phyloP scores from a whole-genome alignment of 352 stramenopile genomes.

The Peronospora destructor region DNA sequence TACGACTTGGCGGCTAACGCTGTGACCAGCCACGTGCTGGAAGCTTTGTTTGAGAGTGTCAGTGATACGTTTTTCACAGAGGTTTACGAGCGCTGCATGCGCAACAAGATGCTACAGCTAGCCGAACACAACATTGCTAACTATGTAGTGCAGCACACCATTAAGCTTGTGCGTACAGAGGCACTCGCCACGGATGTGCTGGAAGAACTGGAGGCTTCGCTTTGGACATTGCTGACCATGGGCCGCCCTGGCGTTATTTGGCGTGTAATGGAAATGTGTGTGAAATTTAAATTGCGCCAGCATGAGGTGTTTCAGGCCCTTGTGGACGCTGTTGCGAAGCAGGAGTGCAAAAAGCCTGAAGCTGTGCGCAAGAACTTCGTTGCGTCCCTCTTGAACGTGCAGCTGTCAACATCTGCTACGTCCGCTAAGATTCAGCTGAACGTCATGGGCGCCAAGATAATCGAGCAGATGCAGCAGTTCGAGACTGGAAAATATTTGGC shows the following conservation, averaged over 20 bases:
- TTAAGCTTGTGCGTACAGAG: slow-evolving; percentile 42
- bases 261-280: slow-evolving; percentile 69
- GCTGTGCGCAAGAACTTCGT: slow-evolving; percentile 58
- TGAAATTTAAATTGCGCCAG: slow-evolving; percentile 48
- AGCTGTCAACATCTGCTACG: slow-evolving; percentile 48
- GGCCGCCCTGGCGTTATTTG: slow-evolving; percentile 67
- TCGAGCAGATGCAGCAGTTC: slow-evolving; percentile 64
- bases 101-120: slow-evolving; percentile 59
- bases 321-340: slow-evolving; percentile 58
- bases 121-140: slow-evolving; percentile 69
- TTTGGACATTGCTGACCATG: slow-evolving; percentile 72
- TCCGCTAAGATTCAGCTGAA: slow-evolving; percentile 65
- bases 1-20: slow-evolving; percentile 64
- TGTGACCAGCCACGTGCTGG: slow-evolving; percentile 73
- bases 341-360: slow-evolving; percentile 76
- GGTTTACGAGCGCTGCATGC: slow-evolving; percentile 59
- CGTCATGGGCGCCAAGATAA: slow-evolving; percentile 69
- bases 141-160: slow-evolving; percentile 74
- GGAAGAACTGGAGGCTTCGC: slow-evolving; percentile 43
- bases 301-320: slow-evolving; percentile 46
- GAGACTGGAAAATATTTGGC: slow-evolving; percentile 40
- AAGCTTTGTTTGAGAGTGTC: slow-evolving; percentile 51
- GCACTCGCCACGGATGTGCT: slow-evolving; percentile 47
- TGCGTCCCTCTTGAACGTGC: slow-evolving; percentile 51
- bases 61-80: slow-evolving; percentile 62